phyloP scores from a whole-genome alignment of 2,329 filamentous ascomycete genomes.

The Colletotrichum melonis region DNA sequence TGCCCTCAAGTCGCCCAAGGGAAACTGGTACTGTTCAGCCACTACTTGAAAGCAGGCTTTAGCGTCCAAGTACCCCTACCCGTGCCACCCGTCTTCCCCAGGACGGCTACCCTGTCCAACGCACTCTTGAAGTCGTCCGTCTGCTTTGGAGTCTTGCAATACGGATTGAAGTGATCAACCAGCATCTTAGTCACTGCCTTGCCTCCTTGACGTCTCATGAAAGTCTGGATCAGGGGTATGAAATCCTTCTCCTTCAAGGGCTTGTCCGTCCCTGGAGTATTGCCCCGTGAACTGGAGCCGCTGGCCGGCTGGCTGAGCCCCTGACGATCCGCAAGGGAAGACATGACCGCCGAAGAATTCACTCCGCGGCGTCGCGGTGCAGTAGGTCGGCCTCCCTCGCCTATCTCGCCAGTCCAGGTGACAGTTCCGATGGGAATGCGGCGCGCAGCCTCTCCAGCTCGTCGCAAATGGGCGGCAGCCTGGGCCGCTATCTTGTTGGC shows the following conservation, averaged over 20 bases:
- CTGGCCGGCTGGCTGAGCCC: constrained; percentile 52
- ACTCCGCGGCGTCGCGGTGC: constrained; percentile 62
- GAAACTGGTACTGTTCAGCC: not conserved
- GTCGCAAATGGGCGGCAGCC: constrained; percentile 80
- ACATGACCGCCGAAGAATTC: constrained; percentile 65
- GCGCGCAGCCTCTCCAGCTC: constrained; percentile 78
- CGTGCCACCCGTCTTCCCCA: constrained; percentile 69
- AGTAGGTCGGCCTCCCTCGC: constrained; percentile 78
- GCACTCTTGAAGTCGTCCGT: constrained; percentile 86
- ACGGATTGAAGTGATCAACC: constrained; percentile 89
- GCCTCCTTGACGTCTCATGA: constrained; percentile 82
- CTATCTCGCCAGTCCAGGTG: constrained; percentile 92
- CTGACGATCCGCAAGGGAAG: constrained; percentile 68
- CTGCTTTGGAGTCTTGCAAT: constrained; percentile 75
- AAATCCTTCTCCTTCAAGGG: constrained; percentile 70
- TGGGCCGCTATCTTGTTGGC: constrained; percentile 82
- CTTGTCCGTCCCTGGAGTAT: constrained; percentile 52
- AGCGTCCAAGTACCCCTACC: constrained; percentile 67
- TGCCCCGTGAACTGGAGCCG: constrained; percentile 58
- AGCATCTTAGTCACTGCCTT: constrained; percentile 85
- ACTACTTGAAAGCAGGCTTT: constrained; percentile 42
- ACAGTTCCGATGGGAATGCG: constrained; percentile 84
- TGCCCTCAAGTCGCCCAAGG: not conserved
- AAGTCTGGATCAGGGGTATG: constrained; percentile 79
- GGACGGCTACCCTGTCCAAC: constrained; percentile 78